Evolutionary conservation across 495 filamentous ascomycete species (phyloP).

Genomic region (Physcia stellaris): DNA sequence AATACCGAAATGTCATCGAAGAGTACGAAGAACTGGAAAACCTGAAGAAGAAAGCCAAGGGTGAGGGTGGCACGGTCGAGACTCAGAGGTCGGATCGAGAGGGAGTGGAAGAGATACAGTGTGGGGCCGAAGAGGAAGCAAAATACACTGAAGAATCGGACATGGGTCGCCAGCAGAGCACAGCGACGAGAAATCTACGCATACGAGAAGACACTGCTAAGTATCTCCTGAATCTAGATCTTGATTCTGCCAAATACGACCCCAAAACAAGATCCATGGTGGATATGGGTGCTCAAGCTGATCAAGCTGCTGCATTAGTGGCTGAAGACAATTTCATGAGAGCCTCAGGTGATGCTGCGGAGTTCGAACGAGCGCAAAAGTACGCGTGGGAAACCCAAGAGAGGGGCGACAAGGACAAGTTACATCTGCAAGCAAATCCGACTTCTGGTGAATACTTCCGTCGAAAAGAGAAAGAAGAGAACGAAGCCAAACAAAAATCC

Average conservation of each 20-base stretch:
- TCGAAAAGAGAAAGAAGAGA: conserved; percentile 61
- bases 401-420: conserved; percentile 51
- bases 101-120: conserved; percentile 19
- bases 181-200: conserved; percentile 77
- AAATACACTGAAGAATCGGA: conserved; percentile 96
- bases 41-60: conserved; percentile 46
- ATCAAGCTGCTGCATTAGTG: conserved; percentile 75
- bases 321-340: conserved; percentile 91
- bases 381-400: conserved; percentile 97
- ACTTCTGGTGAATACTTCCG: conserved; percentile 78
- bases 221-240: conserved; percentile 85
- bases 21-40: conserved; percentile 80
- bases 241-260: conserved; percentile 96
- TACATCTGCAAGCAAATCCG: conserved; percentile 90
- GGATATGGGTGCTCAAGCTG: conserved; percentile 67
- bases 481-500: conserved; percentile 49
- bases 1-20: conserved; percentile 73
- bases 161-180: conserved; percentile 83
- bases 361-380: conserved; percentile 78
- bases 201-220: conserved; percentile 98
- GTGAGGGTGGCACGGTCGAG: conserved; percentile 9
- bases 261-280: conserved; percentile 94
- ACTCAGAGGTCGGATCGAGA: conserved; percentile 15
- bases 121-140: conserved; percentile 39
- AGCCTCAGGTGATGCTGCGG: conserved; percentile 82